Evolutionary conservation across 1,284 basidiomycete species (phyloP), one percentile per base, ranked within the genome.

Genomic region (Leccinum griseonigrum): DNA sequence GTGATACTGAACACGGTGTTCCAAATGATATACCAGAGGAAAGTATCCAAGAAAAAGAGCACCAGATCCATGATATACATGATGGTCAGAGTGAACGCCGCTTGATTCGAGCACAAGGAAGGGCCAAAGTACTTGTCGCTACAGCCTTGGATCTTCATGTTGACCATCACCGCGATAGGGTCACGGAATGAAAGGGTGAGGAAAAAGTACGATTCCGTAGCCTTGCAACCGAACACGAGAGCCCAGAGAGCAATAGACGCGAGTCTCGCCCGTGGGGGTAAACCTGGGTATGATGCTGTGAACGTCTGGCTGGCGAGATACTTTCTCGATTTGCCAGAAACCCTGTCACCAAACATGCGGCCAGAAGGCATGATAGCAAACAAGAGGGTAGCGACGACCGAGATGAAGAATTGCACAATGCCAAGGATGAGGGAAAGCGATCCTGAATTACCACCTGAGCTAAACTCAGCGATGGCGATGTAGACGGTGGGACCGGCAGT

Each of bases 1-100:
- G 84, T 92, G 68, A 98, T 94, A 71, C 89, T 92, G 80, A 94
- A 92, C 60, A 97, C 91, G 9, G 94, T 96, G 76, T 96, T 96
- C 95, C 95, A 98, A 71, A 98, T 97, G 75, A 92, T 91, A 75
- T 92, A 97, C 95, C 95, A 98, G 48, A 98, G 79, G 88, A 97
- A 98, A 6, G 95, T 98, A 78, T 98, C 95, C 74, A 98, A 82
- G 85, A 97, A 98, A 85, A 94, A 98, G 57, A 97, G 84, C 55
- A 91, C 87, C 48, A 97, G 78, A 74, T 97, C 95, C 95, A 97
- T 97, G 77, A 95, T 78, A 75, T 94, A 97, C 95, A 97, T 98
- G 79, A 97, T 91, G 61, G 95, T 85, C 66, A 98, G 79, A 13
- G 95, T 92, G 77, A 97, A 97, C 7, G 90, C 90, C 1, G 94